Percentiles rank a stretch among this genome's conserved stretches.
phyloP scores from a whole-genome alignment of 2,329 filamentous ascomycete genomes.

The Fusarium virguliforme region DNA sequence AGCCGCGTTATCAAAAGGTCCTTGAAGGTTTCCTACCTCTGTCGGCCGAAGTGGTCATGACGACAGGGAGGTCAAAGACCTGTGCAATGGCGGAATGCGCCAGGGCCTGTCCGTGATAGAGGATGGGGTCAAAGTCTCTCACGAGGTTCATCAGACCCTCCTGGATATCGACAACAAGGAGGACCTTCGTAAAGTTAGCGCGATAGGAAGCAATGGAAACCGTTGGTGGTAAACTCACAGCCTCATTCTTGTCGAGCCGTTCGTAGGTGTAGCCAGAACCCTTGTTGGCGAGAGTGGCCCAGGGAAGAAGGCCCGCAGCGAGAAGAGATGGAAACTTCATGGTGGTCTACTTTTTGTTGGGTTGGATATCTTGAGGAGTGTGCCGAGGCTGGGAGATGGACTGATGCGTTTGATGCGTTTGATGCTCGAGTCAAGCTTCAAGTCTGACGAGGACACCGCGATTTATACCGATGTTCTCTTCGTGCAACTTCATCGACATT shows the following conservation, averaged over 20 bases:
- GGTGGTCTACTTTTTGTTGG: too few relatives aligned
- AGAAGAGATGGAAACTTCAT: slow-evolving; percentile 18
- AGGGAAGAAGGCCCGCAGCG: slow-evolving; percentile 1
- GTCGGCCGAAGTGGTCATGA: slow-evolving; percentile 25
- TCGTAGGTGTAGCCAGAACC: slow-evolving; percentile 7
- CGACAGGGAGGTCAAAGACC: slow-evolving; percentile 14
- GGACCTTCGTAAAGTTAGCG: slow-evolving; percentile 9
- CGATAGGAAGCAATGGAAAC: too few relatives aligned
- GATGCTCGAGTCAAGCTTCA: neutral
- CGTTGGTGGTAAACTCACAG: neutral
- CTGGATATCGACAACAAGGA: slow-evolving; percentile 23
- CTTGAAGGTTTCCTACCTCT: neutral
- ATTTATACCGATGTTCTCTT: slow-evolving; percentile 8
- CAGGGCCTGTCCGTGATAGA: slow-evolving; percentile 9
- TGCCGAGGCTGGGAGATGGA: neutral
- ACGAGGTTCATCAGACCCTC: slow-evolving; percentile 15
- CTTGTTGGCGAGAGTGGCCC: slow-evolving; percentile 1
- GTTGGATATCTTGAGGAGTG: neutral
- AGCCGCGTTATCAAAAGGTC: neutral
- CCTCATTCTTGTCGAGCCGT: slow-evolving; percentile 14
- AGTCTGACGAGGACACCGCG: neutral
- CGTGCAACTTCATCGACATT: neutral
- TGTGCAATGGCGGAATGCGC: slow-evolving; percentile 18
- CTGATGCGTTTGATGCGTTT: slow-evolving; percentile 3
- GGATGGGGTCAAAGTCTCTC: slow-evolving; percentile 18